Conservation (phyloP, 2,329 filamentous ascomycete genomes). For the Magnaporthiopsis incrustans region DNA sequence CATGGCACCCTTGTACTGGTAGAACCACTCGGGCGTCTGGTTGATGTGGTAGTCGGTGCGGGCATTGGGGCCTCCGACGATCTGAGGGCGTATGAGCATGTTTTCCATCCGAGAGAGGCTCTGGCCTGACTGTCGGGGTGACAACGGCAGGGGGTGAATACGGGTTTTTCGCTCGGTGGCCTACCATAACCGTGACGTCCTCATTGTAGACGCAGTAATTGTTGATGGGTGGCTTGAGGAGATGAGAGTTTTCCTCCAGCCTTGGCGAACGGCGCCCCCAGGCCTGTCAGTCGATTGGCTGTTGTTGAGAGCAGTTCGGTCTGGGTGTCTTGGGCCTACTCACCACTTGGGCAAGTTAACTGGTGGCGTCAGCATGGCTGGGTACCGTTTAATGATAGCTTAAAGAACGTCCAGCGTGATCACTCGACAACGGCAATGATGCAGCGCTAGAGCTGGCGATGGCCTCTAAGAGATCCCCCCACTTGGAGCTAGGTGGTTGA, state of each 20-base stretch:
- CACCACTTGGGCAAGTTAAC: slow-evolving; percentile 53
- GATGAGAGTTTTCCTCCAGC: slow-evolving; percentile 85
- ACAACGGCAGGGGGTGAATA: slow-evolving; percentile 8
- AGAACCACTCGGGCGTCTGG: slow-evolving; percentile 94
- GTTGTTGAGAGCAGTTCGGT: neutral
- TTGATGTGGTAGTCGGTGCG: slow-evolving; percentile 99
- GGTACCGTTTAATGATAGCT: neutral
- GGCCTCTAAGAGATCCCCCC: neutral
- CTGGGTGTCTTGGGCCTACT: slow-evolving; percentile 17
- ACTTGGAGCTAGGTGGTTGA: neutral
- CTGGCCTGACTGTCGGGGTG: neutral
- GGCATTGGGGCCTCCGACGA: slow-evolving; percentile 87
- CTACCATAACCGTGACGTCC: slow-evolving; percentile 71
- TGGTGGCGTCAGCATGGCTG: slow-evolving; percentile 38
- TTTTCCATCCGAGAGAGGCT: neutral
- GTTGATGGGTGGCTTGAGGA: slow-evolving; percentile 89
- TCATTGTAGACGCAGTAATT: slow-evolving; percentile 96
- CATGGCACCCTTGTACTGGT: slow-evolving; percentile 91
- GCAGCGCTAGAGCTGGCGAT: neutral
- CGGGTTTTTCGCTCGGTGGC: slow-evolving; percentile 3
- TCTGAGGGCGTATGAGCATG: slow-evolving; percentile 13
- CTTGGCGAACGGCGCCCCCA: slow-evolving; percentile 33
- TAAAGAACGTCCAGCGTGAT: neutral
- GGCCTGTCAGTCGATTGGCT: neutral
- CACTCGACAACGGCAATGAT: neutral